These are phyloP conservation scores for Mortierella sp. DNA, from an alignment of 371 early-diverging fungal genomes.

Conservation along the genomic window DNA sequence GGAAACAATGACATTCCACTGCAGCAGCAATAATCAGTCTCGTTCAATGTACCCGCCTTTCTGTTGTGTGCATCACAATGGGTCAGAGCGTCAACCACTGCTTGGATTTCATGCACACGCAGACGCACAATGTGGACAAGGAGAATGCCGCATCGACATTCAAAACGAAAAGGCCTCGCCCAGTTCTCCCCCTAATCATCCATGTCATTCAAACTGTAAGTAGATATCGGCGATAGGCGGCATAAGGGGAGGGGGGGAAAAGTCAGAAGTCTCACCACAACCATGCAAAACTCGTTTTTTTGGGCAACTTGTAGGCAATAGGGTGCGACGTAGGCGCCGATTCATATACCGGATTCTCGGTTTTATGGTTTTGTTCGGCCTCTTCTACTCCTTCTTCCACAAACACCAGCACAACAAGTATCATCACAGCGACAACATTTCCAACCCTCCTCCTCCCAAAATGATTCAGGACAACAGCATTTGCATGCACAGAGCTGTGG, in stretches of 20 bases:
- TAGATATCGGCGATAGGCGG: too few species aligned
- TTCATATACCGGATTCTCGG: background rate
- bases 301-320: slow-evolving; percentile 5
- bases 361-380: background rate
- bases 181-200: background rate
- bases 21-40: slow-evolving; percentile 3
- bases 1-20: background rate
- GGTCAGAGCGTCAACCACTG: slow-evolving; percentile 18
- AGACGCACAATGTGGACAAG: background rate
- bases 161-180: slow-evolving; percentile 10
- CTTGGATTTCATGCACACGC: slow-evolving; percentile 16
- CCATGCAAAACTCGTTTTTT: background rate
- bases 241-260: too few species aligned
- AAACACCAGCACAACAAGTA: background rate
- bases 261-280: too few species aligned
- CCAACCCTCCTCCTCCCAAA: background rate
- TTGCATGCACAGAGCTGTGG: slow-evolving; percentile 11
- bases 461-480: background rate
- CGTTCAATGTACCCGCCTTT: slow-evolving; percentile 12
- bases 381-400: slow-evolving; percentile 7
- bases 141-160: slow-evolving; percentile 9
- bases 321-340: background rate
- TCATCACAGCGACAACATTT: background rate
- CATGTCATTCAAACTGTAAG: background rate
- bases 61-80: slow-evolving; percentile 21